Evolutionary conservation across 345 rosid genomes (phyloP), one percentile per base, ranked within the genome.

Genomic region (Populus euphratica): DNA sequence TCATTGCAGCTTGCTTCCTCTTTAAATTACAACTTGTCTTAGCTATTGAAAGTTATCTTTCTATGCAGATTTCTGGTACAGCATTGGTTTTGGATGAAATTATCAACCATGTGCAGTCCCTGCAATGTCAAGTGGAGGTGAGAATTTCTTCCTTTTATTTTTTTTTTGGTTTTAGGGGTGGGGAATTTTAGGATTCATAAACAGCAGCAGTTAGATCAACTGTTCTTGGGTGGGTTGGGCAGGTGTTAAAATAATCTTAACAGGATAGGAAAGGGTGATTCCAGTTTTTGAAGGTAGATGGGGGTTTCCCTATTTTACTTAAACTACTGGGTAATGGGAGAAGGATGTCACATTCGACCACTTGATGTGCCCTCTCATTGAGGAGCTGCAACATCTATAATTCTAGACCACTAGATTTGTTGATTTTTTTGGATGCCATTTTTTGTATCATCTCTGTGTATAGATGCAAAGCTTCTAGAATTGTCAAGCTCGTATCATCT

Each of bases 111-210:
- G 98, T 96, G 52, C 98, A 94, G 78, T 91, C 87, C 29, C 83
- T 96, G 77, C 99, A 96, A 80, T 91, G 85, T 69, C 97, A 96
- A 87, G 99, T 96, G 82, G 99, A 96, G 99, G 99, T 92, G 72
- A 88, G 90, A 79, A 72, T 82, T 77, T 70, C 82, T 72, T 74
- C 49, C 18, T 11, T n/a, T 16, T 35, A 12, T 13, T 38, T 23
- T n/a, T n/a, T n/a, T 59, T 61, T 59, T 47, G 50, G 65, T 61
- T 61, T 61, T 61, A 10, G 29, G 31, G 12, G 13, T 2, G 44
- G 44, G 44, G 44, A 41, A 41, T 11, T 10, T 9, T 61, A 20
- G 23, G 65, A 61, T 61, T 61, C 21, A 29, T 7, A 61, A 61
- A 47, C 50, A 47, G 50, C 50, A 47, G 5, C 17, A 25, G 31